Conservation (phyloP, 2,329 filamentous ascomycete genomes). For the Hypomyces perniciosus region DNA sequence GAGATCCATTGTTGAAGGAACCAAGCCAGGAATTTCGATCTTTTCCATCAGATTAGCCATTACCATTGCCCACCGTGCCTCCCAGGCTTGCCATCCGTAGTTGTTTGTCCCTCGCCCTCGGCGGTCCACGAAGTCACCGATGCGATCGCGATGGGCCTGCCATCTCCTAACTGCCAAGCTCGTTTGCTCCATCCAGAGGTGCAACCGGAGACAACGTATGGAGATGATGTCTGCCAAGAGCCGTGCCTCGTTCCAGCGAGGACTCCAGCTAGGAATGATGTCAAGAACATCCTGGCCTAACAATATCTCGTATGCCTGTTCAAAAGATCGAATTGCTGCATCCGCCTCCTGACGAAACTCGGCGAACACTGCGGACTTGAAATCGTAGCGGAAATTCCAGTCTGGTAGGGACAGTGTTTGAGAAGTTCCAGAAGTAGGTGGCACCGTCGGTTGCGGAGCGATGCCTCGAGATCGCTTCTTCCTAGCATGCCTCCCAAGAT, state of each 20-base stretch:
- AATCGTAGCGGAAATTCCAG: conserved; percentile 92
- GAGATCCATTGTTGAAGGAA: conserved; percentile 36
- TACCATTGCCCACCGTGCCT: conserved; percentile 62
- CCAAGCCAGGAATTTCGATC: conserved; percentile 45
- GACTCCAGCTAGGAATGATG: conserved; percentile 81
- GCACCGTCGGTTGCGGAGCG: conserved; percentile 73
- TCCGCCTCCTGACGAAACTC: conserved; percentile 94
- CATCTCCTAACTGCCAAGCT: conserved; percentile 75
- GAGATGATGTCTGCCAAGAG: conserved; percentile 75
- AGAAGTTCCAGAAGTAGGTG: conserved; percentile 77
- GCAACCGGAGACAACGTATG: conserved; percentile 73
- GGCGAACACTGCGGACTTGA: conserved; percentile 84
- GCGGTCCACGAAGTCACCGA: conserved; percentile 72
- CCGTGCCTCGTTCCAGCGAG: conserved; percentile 90
- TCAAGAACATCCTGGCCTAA: conserved; percentile 81
- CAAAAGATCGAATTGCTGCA: conserved; percentile 75
- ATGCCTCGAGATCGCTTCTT: conserved; percentile 79
- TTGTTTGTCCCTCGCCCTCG: conserved; percentile 79
- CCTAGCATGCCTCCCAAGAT: conserved; percentile 84
- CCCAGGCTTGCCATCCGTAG: conserved; percentile 94
- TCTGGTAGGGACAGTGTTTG: conserved; percentile 78
- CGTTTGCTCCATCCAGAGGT: conserved; percentile 74
- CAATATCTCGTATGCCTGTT: conserved; percentile 77
- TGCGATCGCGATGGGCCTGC: conserved; percentile 68
- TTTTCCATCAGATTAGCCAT: conserved; percentile 58